Percentiles rank a stretch among this genome's conserved stretches.
These are phyloP conservation scores for Eucalyptus melliodora DNA, from an alignment of 345 rosid genomes.

Conservation along the genomic window DNA sequence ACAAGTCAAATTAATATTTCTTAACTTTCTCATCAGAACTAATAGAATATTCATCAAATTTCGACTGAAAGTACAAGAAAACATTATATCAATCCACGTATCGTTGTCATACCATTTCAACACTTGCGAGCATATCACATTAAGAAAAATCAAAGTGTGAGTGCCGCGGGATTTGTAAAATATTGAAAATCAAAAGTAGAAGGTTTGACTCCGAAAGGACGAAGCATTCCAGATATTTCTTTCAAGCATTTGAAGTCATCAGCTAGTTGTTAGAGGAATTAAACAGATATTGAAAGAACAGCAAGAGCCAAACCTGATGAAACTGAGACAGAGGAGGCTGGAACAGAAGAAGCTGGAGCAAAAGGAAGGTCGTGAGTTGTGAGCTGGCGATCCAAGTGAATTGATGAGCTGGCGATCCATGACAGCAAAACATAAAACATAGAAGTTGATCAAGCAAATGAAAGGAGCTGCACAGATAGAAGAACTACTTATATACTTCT, in stretches of 20 bases:
- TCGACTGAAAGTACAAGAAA: not conserved
- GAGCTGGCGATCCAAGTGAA: too few species aligned
- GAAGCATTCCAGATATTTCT: not conserved
- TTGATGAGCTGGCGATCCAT: too few species aligned
- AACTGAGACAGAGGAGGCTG: too few species aligned
- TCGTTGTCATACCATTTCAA: not conserved
- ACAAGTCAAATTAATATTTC: not conserved
- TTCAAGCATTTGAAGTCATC: not conserved
- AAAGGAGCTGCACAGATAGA: too few species aligned
- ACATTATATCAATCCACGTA: not conserved
- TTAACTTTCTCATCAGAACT: not conserved
- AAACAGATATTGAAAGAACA: too few species aligned
- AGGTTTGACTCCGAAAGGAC: not conserved
- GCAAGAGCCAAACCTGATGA: too few species aligned
- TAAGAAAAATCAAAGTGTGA: not conserved
- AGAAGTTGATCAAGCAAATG: too few species aligned
- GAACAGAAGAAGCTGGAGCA: too few species aligned
- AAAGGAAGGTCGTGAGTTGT: too few species aligned
- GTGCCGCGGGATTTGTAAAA: not conserved
- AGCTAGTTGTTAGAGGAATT: too few species aligned
- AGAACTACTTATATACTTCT: too few species aligned
- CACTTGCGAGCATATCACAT: not conserved
- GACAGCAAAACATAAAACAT: too few species aligned
- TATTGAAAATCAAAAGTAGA: not conserved
- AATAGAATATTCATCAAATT: not conserved